Evolutionary conservation across 2,329 filamentous ascomycete species (phyloP).

Genomic region (Epichloe festucae): DNA sequence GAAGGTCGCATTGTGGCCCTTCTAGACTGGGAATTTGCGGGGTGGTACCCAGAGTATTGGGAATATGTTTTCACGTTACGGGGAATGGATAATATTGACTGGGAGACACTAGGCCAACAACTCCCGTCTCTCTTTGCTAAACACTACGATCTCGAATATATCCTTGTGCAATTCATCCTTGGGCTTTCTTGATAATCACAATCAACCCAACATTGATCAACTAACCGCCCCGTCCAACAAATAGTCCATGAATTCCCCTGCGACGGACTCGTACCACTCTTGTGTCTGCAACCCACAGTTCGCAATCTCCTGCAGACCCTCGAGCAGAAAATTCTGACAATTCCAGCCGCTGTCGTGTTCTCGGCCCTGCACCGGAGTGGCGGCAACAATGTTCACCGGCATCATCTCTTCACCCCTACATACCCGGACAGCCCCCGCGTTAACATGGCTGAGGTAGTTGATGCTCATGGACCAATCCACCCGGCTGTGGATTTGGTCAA

Average conservation of each 20-base stretch:
- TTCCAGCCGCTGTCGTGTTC: background rate
- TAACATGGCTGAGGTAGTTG: background rate
- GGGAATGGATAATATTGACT: slow-evolving; percentile 9
- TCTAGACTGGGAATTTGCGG: slow-evolving; percentile 8
- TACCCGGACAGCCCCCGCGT: background rate
- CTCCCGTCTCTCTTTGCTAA: background rate
- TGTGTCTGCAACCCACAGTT: background rate
- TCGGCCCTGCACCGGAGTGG: background rate
- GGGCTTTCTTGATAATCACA: background rate
- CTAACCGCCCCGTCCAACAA: background rate
- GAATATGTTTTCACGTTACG: slow-evolving; percentile 5
- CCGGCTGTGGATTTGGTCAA: background rate
- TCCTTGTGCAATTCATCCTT: background rate
- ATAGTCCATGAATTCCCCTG: background rate
- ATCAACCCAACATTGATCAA: background rate
- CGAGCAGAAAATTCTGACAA: background rate
- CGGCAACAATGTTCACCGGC: background rate
- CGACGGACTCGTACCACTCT: background rate
- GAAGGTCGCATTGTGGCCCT: slow-evolving; percentile 4
- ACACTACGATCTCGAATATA: background rate
- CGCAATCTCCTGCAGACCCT: background rate
- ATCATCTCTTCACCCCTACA: background rate
- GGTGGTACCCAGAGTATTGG: slow-evolving; percentile 8
- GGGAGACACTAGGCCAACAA: slow-evolving; percentile 5
- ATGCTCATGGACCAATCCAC: background rate